Evolutionary conservation across 495 filamentous ascomycete species (phyloP).

Genomic region (Paragyromitra xinjiangensis): DNA sequence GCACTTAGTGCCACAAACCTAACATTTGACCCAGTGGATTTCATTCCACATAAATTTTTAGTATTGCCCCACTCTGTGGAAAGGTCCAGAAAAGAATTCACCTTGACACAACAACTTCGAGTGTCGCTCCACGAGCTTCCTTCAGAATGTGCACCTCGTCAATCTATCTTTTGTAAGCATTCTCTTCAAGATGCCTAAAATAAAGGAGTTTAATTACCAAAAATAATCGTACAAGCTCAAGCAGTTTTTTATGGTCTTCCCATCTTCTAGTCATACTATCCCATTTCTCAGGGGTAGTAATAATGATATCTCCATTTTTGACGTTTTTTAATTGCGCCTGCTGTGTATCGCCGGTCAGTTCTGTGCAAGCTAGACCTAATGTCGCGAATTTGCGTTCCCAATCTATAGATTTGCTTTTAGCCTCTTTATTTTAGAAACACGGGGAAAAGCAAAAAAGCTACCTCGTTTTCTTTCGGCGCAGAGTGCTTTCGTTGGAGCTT

Average conservation of each 20-base stretch:
- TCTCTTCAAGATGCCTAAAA: not conserved
- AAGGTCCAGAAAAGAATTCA: not conserved
- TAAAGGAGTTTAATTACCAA: constrained; percentile 59
- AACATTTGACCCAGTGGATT: constrained; percentile 83
- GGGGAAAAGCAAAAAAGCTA: constrained; percentile 3
- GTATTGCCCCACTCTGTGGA: not conserved
- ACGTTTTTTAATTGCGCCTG: constrained; percentile 75
- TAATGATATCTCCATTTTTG: constrained; percentile 85
- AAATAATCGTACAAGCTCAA: constrained; percentile 87
- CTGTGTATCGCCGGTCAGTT: constrained; percentile 93
- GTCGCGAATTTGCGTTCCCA: constrained; percentile 86
- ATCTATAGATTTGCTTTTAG: constrained; percentile 61
- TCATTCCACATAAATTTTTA: constrained; percentile 73
- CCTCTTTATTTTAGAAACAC: not conserved
- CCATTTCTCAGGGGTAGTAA: constrained; percentile 99
- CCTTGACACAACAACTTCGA: constrained; percentile 90
- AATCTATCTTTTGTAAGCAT: constrained; percentile 62
- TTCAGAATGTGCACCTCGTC: constrained; percentile 97
- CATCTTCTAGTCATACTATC: constrained; percentile 96
- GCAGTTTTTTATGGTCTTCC: constrained; percentile 85
- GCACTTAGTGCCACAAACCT: constrained; percentile 93
- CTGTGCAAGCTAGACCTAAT: constrained; percentile 78
- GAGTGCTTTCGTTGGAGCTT: constrained; percentile 92
- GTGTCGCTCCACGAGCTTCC: constrained; percentile 84
- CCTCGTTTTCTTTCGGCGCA: constrained; percentile 75